These are phyloP conservation scores for Fomitopsis betulina DNA, from an alignment of 1,284 basidiomycete genomes.

Conservation along the genomic window DNA sequence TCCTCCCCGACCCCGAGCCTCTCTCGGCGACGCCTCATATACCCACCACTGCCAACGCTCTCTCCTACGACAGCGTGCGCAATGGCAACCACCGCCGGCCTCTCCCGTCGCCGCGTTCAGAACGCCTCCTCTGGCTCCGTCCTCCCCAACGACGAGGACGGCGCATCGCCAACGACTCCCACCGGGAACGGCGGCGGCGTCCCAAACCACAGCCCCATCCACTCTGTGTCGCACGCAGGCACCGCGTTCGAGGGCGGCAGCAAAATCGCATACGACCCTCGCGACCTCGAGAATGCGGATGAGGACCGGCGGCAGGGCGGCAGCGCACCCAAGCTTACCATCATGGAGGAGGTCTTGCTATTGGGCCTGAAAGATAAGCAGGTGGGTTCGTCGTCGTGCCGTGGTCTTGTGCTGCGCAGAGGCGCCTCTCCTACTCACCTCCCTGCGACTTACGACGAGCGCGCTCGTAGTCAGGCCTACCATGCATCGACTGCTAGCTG, in stretches of 20 bases:
- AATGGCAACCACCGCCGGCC: constrained; percentile 41
- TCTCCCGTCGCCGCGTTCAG: constrained; percentile 49
- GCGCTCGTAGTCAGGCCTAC: too few relatives aligned
- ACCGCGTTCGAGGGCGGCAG: constrained; percentile 79
- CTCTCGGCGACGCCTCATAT: background rate
- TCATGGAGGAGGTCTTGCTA: constrained; percentile 96
- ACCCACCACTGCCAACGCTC: constrained; percentile 2
- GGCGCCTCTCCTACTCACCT: background rate
- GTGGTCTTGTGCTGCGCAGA: background rate
- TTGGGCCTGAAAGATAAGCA: constrained; percentile 90
- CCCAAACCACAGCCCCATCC: constrained; percentile 21
- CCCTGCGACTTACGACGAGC: too few relatives aligned
- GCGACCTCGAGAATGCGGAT: constrained; percentile 79
- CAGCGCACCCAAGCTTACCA: constrained; percentile 81
- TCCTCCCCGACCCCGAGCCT: background rate
- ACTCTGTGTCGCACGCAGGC: constrained; percentile 47
- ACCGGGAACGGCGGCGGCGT: constrained; percentile 30
- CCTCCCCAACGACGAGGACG: constrained; percentile 28
- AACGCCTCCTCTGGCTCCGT: constrained; percentile 34
- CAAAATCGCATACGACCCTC: constrained; percentile 91
- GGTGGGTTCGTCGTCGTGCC: constrained; percentile 35
- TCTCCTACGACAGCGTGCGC: constrained; percentile 11
- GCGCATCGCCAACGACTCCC: constrained; percentile 22
- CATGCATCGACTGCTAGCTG: too few relatives aligned
- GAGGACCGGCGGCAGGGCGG: constrained; percentile 68